These are phyloP conservation scores for Camellia lanceoleosa DNA, from an alignment of 148 eudicot species.

Conservation along the genomic window DNA sequence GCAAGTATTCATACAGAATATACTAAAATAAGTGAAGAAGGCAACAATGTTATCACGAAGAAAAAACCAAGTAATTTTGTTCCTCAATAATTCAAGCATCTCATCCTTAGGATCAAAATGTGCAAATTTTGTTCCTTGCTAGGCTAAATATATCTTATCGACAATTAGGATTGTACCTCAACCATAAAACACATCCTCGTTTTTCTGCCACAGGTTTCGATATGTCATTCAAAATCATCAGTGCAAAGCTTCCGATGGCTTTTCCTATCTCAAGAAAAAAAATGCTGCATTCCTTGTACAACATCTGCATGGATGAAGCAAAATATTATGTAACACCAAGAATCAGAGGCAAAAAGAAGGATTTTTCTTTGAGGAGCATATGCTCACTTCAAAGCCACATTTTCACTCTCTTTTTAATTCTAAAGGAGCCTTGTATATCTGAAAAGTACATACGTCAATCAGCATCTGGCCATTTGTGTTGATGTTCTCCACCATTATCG, in stretches of 20 bases:
- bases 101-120: background rate
- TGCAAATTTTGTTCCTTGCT: background rate
- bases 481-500: slow-evolving; percentile 73
- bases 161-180: slow-evolving; percentile 49
- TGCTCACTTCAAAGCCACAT: background rate
- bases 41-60: background rate
- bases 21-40: background rate
- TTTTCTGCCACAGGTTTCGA: slow-evolving; percentile 61
- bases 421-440: background rate
- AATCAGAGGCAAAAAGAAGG: too few relatives aligned
- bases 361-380: slow-evolving; percentile 19
- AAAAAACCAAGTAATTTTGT: background rate
- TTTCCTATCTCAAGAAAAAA: slow-evolving; percentile 68
- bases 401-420: slow-evolving; percentile 21
- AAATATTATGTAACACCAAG: background rate
- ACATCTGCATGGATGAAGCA: slow-evolving; percentile 16
- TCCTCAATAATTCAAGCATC: background rate
- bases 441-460: slow-evolving; percentile 49
- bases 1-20: background rate
- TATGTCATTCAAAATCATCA: background rate
- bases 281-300: slow-evolving; percentile 61
- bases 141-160: background rate
- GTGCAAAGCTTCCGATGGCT: slow-evolving; percentile 34
- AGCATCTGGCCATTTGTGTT: slow-evolving; percentile 71
- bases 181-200: slow-evolving; percentile 82